A percentile compares a stretch with the other conserved stretches of the same genome.
phyloP scores from a whole-genome alignment of 2,329 filamentous ascomycete genomes.

The Ceratocystis eucalypticola region DNA sequence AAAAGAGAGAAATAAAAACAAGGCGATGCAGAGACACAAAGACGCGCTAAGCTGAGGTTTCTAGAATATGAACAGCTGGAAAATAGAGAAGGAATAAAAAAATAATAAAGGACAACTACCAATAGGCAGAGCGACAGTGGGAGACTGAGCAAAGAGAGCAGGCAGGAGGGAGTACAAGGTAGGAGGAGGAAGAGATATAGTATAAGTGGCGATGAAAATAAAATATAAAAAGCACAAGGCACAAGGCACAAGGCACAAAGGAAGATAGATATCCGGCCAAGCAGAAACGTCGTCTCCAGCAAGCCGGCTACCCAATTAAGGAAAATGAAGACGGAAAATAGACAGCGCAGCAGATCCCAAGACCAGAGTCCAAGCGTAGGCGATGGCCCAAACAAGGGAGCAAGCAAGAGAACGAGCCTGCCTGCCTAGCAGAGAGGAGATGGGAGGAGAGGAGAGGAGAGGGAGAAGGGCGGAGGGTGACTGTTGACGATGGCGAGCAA shows the following conservation, averaged over 20 bases:
- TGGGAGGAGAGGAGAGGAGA: neutral
- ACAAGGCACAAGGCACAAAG: neutral
- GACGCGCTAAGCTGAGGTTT: slow-evolving; percentile 13
- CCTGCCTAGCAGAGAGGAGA: neutral
- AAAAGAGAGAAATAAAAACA: slow-evolving; percentile 6
- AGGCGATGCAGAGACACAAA: slow-evolving; percentile 15
- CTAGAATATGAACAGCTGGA: slow-evolving; percentile 17
- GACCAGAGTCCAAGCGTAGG: slow-evolving; percentile 2
- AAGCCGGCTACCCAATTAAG: slow-evolving; percentile 6
- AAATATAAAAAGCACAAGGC: neutral
- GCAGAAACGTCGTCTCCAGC: slow-evolving; percentile 2
- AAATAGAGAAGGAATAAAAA: slow-evolving; percentile 11
- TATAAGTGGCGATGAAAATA: slow-evolving; percentile 3
- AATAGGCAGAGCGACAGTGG: neutral
- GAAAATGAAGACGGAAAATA: neutral
- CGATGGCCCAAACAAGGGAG: neutral
- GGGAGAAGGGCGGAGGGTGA: no score
- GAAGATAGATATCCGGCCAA: neutral
- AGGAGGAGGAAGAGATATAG: neutral
- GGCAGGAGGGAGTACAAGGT: neutral
- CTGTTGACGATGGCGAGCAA: no score
- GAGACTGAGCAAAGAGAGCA: no score
- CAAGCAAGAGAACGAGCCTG: neutral
- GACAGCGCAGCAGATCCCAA: slow-evolving; percentile 3
- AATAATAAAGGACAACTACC: slow-evolving; percentile 8